Evolutionary conservation across 2,329 filamentous ascomycete genomes (phyloP), one percentile per base, ranked within the genome.

Genomic region (Beauveria scarabaeidicola): DNA sequence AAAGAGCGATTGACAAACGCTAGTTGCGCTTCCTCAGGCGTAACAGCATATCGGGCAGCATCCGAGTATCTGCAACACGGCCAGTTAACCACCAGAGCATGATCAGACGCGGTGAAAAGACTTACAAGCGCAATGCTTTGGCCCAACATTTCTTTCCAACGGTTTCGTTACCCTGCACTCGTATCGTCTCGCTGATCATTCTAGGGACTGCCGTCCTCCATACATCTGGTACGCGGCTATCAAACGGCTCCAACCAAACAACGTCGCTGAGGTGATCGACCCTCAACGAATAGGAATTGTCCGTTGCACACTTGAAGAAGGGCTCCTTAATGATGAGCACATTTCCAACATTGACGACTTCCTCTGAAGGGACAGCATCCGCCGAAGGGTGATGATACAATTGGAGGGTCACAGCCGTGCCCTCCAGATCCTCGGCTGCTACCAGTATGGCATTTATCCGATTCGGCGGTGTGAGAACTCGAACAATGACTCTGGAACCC

Each of bases 181-280:
- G 67, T 38, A 68, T 53, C 0, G 58, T 23, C 5, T 64, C 55
- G 43, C 69, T 71, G 11, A 27, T 57, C 11, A 13, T 41, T 5
- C 59, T 66, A 23, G 46, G 60, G 9, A 5, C 2, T 11, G 40
- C 9, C 1, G 27, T 40, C 50, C 65, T 65, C 76, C 75, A 80
- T n/a, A 59, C 51, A 1, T 46, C 25, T 1, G 78, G 79, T 13
- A 81, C 66, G 5, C 66, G 70, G n/a, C 68, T 54, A 44, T 81
- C 74, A 19, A 64, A 50, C 0, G 63, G 54, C 0, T 69, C 56
- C 2, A 81, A 60, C 61, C 70, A 72, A 3, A 75, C 61, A 19
- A 83, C 63, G 59, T 84, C 81, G 17, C 74, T 76, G 17, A 78
- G 64, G 64, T 84, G 81, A 60, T 84, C 81, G 7, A 82, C 77